These are phyloP conservation scores for Mallotus repandus DNA, from an alignment of 441 rosid genomes.

Conservation along the genomic window DNA sequence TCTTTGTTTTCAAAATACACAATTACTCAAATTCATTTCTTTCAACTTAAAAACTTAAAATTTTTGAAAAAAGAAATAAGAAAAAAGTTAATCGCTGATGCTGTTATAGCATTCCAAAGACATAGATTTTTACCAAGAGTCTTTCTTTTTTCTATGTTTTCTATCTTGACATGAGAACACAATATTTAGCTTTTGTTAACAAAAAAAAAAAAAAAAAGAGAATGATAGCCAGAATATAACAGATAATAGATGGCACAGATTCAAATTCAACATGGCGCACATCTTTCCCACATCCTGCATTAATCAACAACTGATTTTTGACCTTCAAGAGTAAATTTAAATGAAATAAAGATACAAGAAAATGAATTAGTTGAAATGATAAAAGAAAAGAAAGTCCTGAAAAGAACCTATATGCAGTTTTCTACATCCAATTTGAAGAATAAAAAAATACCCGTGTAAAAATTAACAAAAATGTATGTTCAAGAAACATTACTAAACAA, in stretches of 20 bases:
- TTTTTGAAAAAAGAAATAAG: too few species aligned
- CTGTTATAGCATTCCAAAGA: too few species aligned
- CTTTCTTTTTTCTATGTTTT: too few species aligned
- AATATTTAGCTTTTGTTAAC: slow-evolving; percentile 11
- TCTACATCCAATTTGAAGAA: not conserved
- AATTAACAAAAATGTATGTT: not conserved
- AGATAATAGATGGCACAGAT: slow-evolving; percentile 53
- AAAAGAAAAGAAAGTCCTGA: not conserved
- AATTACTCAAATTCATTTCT: too few species aligned
- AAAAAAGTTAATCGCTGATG: too few species aligned
- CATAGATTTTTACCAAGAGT: too few species aligned
- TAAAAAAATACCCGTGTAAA: not conserved
- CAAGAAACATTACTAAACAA: not conserved
- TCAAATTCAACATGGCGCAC: slow-evolving; percentile 92
- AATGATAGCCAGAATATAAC: not conserved
- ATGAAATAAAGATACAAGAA: not conserved
- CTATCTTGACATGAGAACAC: too few species aligned
- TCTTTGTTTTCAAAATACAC: too few species aligned
- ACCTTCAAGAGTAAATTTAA: slow-evolving; percentile 40
- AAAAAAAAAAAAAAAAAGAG: too few species aligned
- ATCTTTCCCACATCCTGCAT: slow-evolving; percentile 64
- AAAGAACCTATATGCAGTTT: not conserved
- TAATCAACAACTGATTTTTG: slow-evolving; percentile 62
- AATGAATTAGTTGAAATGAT: not conserved
- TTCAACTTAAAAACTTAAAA: too few species aligned